Evolutionary conservation across 768 basidiomycete species (phyloP), one percentile per base, ranked within the genome.

Genomic region (Suillus spraguei): DNA sequence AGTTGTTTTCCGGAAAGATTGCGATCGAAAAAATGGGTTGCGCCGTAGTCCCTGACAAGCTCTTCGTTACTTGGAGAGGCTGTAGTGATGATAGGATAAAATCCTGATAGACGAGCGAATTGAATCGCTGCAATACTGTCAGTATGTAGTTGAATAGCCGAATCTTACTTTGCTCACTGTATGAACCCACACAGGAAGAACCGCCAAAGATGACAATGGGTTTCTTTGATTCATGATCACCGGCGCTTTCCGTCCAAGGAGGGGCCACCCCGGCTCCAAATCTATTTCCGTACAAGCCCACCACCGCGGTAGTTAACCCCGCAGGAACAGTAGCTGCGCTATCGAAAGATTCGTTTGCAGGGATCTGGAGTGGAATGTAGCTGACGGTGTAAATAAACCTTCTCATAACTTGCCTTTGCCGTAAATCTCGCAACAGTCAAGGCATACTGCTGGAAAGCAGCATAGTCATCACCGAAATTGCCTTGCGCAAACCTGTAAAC

Each of bases 201-300:
- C 84, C 84, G 14, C 84, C 84, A 39, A 82, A 65, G 63, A 85
- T 76, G 50, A 85, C 66, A 22, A 84, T 77, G 0, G 83, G 78
- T 13, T 74, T 75, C 46, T 77, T 80, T 33, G 71, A 70, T 66
- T 83, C 82, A 42, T 78, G 80, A 1, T 72, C 78, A 47, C 64
- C 65, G 28, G 73, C 76, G 0, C 68, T 71, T 13, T 72, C 61
- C 2, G 65, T 70, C 68, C 80, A 74, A 5, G 82, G 79, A 5
- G 79, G 71, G 9, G 69, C 68, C 13, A 85, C 69, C 20, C 75
- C 79, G 0, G 78, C 71, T 10, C 82, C 82, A 32, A 76, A 65
- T 69, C 76, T 39, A 52, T 68, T 47, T 53, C 67, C 76, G 67
- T 83, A 87, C 20, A 87, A 65, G 3, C 83, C 86, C 14, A 79